Conservation (phyloP, 163 green algal genomes). For the Scenedesmus sp. region DNA sequence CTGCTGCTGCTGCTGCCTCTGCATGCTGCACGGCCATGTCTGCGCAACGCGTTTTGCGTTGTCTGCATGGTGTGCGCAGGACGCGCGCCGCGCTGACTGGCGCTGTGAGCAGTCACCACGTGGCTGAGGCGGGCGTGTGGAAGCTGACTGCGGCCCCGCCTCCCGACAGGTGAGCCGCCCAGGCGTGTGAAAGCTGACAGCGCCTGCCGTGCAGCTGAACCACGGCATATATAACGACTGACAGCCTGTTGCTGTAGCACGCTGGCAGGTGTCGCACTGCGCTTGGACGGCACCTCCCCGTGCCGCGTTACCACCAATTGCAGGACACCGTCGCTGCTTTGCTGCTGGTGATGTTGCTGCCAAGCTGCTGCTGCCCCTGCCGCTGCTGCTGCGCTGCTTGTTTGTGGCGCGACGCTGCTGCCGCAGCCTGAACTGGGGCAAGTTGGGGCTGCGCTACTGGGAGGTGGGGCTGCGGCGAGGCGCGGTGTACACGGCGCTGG, state of each 20-base stretch:
- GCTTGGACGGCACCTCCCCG: not conserved
- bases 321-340: not conserved
- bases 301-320: not conserved
- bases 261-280: too few relatives aligned
- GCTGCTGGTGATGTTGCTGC: not conserved
- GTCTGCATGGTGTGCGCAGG: conserved; percentile 15
- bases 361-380: not conserved
- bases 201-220: too few relatives aligned
- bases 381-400: not conserved
- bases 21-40: too few relatives aligned
- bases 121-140: conserved; percentile 41
- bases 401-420: not conserved
- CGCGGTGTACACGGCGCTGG: conserved; percentile 26
- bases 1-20: conserved; percentile 1
- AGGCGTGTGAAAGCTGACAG: not conserved
- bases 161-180: not conserved
- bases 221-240: too few relatives aligned
- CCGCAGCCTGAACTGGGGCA: conserved; percentile 34
- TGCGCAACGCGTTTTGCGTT: not conserved
- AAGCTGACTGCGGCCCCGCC: not conserved
- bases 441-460: conserved; percentile 47
- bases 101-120: conserved; percentile 20
- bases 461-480: conserved; percentile 27
- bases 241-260: too few relatives aligned
- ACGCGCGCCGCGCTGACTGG: conserved; percentile 37